Conservation (phyloP, 164 flowering plant genomes). For the Platanus orientalis region DNA sequence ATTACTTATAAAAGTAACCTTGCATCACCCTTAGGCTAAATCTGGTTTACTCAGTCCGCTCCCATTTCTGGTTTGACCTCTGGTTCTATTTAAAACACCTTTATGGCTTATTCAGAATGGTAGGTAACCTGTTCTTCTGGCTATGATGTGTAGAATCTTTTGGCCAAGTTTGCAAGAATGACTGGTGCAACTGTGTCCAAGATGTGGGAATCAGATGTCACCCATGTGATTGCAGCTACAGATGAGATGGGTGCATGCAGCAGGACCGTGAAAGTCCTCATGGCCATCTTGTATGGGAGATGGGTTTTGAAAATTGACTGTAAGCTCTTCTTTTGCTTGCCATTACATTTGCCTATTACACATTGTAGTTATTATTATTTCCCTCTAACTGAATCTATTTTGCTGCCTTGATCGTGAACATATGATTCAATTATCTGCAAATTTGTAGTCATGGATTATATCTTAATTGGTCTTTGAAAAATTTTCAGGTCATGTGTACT, state of each 20-base stretch:
- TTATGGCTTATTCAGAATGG: not conserved
- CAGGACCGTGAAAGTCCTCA: constrained; percentile 58
- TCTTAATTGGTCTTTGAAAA: no score
- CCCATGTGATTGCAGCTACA: constrained; percentile 68
- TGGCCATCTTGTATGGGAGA: constrained; percentile 59
- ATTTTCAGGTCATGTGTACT: no score
- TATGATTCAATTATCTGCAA: not conserved
- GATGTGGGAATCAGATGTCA: constrained; percentile 48
- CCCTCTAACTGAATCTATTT: no score
- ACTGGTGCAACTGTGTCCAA: constrained; percentile 44
- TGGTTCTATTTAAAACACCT: no score
- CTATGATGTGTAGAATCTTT: constrained; percentile 35
- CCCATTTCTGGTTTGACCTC: no score
- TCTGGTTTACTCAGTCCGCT: no score
- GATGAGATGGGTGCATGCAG: constrained; percentile 48
- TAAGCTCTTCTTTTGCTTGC: constrained; percentile 24
- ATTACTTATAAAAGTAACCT: no score
- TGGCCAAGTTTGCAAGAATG: constrained; percentile 39
- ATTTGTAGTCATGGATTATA: not conserved
- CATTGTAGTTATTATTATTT: not conserved
- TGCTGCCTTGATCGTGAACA: not conserved
- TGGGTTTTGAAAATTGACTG: constrained; percentile 62
- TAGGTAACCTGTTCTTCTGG: not conserved
- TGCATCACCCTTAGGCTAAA: no score
- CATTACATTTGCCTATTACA: not conserved